phyloP scores from a whole-genome alignment of 371 early-diverging fungal species.

The Dichotomocladium elegans region DNA sequence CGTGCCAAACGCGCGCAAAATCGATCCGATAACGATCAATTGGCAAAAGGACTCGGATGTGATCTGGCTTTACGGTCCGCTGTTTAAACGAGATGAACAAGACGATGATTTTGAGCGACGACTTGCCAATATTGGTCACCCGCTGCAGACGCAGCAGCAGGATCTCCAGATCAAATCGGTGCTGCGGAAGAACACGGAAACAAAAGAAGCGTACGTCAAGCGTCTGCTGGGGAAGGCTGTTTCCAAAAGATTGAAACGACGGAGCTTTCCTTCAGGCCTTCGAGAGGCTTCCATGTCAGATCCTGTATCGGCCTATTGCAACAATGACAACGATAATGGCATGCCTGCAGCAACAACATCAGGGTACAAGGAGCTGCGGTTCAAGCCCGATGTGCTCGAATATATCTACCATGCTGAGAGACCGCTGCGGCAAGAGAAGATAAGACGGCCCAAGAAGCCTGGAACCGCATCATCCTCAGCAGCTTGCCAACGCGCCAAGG shows the following conservation, averaged over 20 bases:
- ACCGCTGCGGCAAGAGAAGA: background rate
- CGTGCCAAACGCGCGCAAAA: background rate
- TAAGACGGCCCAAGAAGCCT: background rate
- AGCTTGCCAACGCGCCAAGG: slow-evolving; percentile 4
- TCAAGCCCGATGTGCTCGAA: slow-evolving; percentile 6
- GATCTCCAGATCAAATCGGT: background rate
- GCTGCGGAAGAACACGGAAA: background rate
- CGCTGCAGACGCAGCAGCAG: background rate
- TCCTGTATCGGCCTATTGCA: too few relatives aligned
- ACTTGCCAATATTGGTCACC: background rate
- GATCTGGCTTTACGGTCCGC: slow-evolving; percentile 6
- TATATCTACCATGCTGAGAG: slow-evolving; percentile 5
- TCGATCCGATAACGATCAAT: slow-evolving; percentile 9
- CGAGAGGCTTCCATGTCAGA: background rate
- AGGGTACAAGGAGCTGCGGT: background rate
- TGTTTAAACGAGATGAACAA: slow-evolving; percentile 1
- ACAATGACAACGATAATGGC: background rate
- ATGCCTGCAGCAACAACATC: background rate
- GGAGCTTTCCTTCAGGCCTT: slow-evolving; percentile 1
- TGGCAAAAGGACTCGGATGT: slow-evolving; percentile 8
- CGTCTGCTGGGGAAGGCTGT: background rate
- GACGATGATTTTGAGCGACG: slow-evolving; percentile 3
- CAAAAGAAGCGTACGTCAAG: slow-evolving; percentile 4
- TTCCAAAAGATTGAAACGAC: slow-evolving; percentile 4
- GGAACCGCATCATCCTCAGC: slow-evolving; percentile 2